phyloP scores from a whole-genome alignment of 129 eudicot genomes.

The Solidago caesia region DNA sequence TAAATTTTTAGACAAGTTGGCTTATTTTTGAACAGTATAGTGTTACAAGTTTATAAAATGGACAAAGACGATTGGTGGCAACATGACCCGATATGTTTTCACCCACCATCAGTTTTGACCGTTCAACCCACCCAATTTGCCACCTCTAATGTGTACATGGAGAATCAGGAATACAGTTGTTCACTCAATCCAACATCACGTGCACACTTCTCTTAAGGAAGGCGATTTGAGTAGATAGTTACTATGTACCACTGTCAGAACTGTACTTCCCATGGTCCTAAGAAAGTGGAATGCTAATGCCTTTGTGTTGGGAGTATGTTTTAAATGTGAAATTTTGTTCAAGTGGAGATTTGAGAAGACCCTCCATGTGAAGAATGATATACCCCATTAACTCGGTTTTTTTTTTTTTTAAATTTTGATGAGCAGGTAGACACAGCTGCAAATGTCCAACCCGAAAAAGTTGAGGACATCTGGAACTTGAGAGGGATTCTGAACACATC shows the following conservation, averaged over 20 bases:
- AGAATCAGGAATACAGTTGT: background rate
- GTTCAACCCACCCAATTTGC: background rate
- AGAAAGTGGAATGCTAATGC: background rate
- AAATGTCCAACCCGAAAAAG: conserved; percentile 90
- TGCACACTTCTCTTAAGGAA: background rate
- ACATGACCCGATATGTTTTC: background rate
- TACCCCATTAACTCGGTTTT: background rate
- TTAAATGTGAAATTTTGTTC: background rate
- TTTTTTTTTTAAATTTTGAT: background rate
- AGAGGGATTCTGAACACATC: conserved; percentile 97
- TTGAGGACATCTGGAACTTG: conserved; percentile 80
- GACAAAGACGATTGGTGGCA: conserved; percentile 1
- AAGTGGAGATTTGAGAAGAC: background rate
- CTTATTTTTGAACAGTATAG: background rate
- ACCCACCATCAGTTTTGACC: background rate
- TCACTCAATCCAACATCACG: background rate
- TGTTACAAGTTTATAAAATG: background rate
- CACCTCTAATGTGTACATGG: background rate
- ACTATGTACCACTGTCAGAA: background rate
- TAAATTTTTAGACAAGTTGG: background rate
- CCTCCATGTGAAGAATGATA: background rate
- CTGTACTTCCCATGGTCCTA: background rate
- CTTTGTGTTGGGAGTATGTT: background rate
- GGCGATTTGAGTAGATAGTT: background rate
- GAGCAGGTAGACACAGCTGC: conserved; percentile 81